phyloP scores from a whole-genome alignment of 345 rosid species.

The Camelina neglecta region DNA sequence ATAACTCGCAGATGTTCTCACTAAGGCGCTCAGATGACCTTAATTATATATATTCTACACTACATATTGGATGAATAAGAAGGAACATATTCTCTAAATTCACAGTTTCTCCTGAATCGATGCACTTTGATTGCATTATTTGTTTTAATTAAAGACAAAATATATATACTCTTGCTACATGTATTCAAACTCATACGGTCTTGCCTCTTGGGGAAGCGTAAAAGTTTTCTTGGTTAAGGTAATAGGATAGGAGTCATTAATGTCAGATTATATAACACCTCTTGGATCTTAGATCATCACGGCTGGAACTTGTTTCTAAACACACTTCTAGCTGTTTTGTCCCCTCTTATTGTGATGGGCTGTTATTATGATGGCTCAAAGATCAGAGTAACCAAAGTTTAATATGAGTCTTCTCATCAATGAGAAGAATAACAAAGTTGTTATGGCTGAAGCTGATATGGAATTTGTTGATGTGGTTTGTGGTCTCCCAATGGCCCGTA shows the following conservation, averaged over 20 bases:
- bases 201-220: not conserved
- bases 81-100: no score
- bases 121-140: not conserved
- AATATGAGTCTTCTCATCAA: slow-evolving; percentile 34
- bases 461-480: slow-evolving; percentile 38
- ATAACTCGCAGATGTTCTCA: no score
- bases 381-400: slow-evolving; percentile 17
- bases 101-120: not conserved
- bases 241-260: no score
- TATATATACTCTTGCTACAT: not conserved
- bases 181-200: not conserved
- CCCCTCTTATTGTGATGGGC: no score
- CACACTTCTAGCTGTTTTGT: not conserved
- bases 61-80: no score
- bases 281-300: not conserved
- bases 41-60: no score
- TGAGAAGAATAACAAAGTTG: slow-evolving; percentile 28
- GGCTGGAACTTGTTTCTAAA: not conserved
- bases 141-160: no score
- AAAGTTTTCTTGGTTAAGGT: not conserved
- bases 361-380: slow-evolving; percentile 6
- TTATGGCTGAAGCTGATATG: slow-evolving; percentile 37
- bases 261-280: not conserved
- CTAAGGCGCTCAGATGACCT: no score
- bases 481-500: slow-evolving; percentile 40